phyloP scores from a whole-genome alignment of 2,329 filamentous ascomycete species.

The Aspergillus pseudoviridinutans region DNA sequence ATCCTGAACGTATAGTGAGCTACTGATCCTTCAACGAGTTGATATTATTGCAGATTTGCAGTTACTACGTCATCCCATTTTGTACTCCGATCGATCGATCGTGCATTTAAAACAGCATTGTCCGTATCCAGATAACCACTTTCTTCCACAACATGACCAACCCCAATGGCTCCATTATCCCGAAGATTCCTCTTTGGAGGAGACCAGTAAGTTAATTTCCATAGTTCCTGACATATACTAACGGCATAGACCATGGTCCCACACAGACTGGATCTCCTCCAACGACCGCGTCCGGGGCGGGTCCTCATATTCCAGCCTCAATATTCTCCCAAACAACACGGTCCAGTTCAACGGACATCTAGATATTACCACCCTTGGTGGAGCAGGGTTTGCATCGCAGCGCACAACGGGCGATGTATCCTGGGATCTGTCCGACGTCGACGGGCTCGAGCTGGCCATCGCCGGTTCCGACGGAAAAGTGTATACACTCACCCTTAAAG shows the following conservation, averaged over 20 bases:
- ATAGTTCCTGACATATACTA: too few relatives aligned
- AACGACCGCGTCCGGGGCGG: conserved; percentile 78
- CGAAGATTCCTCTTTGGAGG: conserved; percentile 13
- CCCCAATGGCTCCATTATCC: background rate
- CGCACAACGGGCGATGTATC: conserved; percentile 57
- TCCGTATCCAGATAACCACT: background rate
- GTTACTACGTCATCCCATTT: too few relatives aligned
- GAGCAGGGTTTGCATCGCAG: conserved; percentile 79
- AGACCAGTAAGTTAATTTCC: conserved; percentile 1
- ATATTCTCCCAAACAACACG: conserved; percentile 30
- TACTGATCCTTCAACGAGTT: too few relatives aligned
- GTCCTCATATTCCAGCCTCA: conserved; percentile 55
- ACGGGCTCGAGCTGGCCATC: conserved; percentile 57
- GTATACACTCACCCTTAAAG: conserved; percentile 74
- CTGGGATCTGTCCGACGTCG: conserved; percentile 62
- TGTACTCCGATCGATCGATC: conserved; percentile 4
- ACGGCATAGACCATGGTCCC: conserved; percentile 9
- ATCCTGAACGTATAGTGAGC: too few relatives aligned
- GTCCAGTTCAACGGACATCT: conserved; percentile 64
- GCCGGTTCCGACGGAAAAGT: conserved; percentile 54
- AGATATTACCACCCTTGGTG: conserved; percentile 70
- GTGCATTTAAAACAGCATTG: background rate
- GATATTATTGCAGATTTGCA: too few relatives aligned
- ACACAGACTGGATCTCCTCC: conserved; percentile 59
- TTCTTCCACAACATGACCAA: background rate